Evolutionary conservation across 1,139 yeast genomes (phyloP).

Genomic region (Kodamaea arcana): DNA sequence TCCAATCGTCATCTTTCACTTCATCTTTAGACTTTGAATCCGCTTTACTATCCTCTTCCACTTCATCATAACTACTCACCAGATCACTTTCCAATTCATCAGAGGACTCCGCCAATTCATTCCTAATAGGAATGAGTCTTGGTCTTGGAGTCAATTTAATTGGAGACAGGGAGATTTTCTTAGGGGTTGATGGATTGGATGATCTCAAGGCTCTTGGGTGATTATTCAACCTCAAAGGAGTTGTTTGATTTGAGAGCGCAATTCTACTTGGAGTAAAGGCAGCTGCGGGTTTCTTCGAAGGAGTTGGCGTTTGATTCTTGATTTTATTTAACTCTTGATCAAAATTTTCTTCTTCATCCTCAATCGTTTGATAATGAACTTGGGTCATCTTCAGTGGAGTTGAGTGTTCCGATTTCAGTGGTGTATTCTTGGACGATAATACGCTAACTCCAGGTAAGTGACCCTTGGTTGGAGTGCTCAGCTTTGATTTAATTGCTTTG

Average conservation of each 20-base stretch:
- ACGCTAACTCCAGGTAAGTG: not conserved
- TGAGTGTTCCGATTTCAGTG: not conserved
- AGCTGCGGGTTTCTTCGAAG: not conserved
- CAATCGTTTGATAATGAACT: conserved; percentile 13
- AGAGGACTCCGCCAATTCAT: conserved; percentile 13
- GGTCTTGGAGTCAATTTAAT: conserved; percentile 13
- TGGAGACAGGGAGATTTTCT: conserved; percentile 7
- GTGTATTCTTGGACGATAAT: not conserved
- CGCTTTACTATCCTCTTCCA: conserved; percentile 2
- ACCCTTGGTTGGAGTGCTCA: not conserved
- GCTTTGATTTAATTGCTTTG: not conserved
- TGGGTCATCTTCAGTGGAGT: conserved; percentile 1
- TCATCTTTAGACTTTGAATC: conserved; percentile 1
- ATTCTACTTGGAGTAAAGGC: not conserved
- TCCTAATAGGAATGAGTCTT: conserved; percentile 12
- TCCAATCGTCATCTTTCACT: not conserved
- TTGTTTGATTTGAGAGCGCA: not conserved
- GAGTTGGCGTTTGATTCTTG: conserved; percentile 7
- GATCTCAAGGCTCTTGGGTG: conserved; percentile 11
- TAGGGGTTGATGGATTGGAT: conserved; percentile 11
- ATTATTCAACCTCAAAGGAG: conserved; percentile 8
- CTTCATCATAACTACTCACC: conserved; percentile 3
- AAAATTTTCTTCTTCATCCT: conserved; percentile 24
- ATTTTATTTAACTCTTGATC: conserved; percentile 19
- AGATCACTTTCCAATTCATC: conserved; percentile 8